Evolutionary conservation across 2,329 filamentous ascomycete genomes (phyloP), one percentile per base, ranked within the genome.

Genomic region (Ascomycota sp.): DNA sequence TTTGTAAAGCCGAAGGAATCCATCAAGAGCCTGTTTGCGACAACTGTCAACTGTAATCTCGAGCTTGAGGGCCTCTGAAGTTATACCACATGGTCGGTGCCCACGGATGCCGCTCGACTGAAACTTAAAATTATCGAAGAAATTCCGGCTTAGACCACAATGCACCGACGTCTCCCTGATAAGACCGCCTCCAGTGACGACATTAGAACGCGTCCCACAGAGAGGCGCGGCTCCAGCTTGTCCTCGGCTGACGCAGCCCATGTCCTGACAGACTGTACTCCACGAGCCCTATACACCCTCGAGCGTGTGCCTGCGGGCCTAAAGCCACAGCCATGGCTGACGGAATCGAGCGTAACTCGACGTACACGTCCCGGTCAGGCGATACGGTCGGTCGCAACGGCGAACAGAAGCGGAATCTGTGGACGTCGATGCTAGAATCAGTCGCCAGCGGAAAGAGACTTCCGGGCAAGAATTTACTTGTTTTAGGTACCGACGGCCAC

Each of bases 371-470:
- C 44, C 65, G 56, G 42, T 71, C 61, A 41, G 63, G 63, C 38
- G 53, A 56, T n/a, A 60, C 61, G 37, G 68, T 70, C 33, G 57
- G 57, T 45, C 66, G 64, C 42, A 66, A 69, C 57, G 67, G 61
- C 54, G 75, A 78, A 45, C 75, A 76, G 41, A 84, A 81, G 59
- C 81, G 80, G 56, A 81, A 92, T 51, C 75, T 93, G 55, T 93
- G 86, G 86, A 84, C 78, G 39, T 83, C 81, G 31, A 81, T 93
- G 77, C 66, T 93, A 43, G 81, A 91, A 54, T 76, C 72, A 35
- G 84, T 89, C 44, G 82, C 84, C 45, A 92, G 79, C 55, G 82
- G 80, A 43, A 91, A 89, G 62, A 70, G 78, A 44, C 60, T 93
- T 47, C 81, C 83, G 6, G 82, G 92, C 57, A 93, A 92, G 67